These are phyloP conservation scores for Macrocystidia cucumis DNA, from an alignment of 1,284 basidiomycete genomes.

Conservation along the genomic window DNA sequence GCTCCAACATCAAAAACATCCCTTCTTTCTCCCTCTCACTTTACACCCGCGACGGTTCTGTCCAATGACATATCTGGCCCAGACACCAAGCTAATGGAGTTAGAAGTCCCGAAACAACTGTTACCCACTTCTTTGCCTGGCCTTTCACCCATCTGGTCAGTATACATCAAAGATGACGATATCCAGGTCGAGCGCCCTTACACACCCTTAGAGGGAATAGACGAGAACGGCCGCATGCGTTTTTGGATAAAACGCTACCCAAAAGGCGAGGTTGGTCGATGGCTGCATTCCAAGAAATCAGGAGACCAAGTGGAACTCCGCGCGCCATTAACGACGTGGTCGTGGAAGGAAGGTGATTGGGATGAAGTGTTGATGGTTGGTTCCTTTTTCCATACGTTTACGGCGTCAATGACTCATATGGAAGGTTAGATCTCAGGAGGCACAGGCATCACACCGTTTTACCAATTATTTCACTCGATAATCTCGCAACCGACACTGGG, in stretches of 20 bases:
- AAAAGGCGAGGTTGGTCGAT: conserved; percentile 74
- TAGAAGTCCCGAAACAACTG: conserved; percentile 43
- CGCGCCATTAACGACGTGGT: conserved; percentile 72
- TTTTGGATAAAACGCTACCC: conserved; percentile 78
- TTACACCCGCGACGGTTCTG: conserved; percentile 55
- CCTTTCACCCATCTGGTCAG: conserved; percentile 56
- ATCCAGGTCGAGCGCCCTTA: conserved; percentile 86
- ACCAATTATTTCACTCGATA: conserved; percentile 51
- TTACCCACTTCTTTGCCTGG: conserved; percentile 16
- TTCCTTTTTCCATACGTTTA: conserved; percentile 3
- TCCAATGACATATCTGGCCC: conserved; percentile 41
- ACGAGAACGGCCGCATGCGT: conserved; percentile 50
- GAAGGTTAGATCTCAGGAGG: conserved; percentile 69
- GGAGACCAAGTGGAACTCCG: conserved; percentile 70
- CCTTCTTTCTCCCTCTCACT: conserved; percentile 50
- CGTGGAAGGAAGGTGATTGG: conserved; percentile 53
- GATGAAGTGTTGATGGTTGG: conserved; percentile 77
- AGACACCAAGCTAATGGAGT: conserved; percentile 53
- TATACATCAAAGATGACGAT: conserved; percentile 80
- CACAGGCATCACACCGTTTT: conserved; percentile 77
- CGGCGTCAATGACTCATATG: conserved; percentile 2
- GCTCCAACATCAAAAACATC: conserved; percentile 11
- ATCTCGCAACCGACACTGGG: conserved; percentile 21
- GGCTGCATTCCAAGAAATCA: conserved; percentile 63
- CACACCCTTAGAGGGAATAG: conserved; percentile 69